Evolutionary conservation across 2,329 filamentous ascomycete species (phyloP), one percentile per base, ranked within the genome.

Genomic region (Xylariaceae sp.): DNA sequence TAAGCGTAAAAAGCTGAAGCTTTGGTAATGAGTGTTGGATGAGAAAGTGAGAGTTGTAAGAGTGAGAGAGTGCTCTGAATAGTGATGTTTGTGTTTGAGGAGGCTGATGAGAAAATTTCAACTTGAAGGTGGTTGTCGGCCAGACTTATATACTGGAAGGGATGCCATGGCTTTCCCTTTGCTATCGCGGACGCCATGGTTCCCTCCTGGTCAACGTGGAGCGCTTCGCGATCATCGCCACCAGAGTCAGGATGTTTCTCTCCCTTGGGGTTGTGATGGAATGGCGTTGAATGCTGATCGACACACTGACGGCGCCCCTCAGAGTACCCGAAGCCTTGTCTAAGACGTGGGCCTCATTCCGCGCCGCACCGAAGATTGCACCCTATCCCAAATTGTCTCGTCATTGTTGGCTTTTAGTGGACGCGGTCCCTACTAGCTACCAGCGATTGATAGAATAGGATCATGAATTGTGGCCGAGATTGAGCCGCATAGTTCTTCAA

Each of bases 41-140:
- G 38, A 35, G 33, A 47, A 36, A 32, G 30, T 38, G 15, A 26
- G 38, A 47, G 43, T 44, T 44, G 49, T 39, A 32, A 39, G 43
- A 45, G 49, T 46, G 42, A 49, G 38, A 26, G 22, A 13, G 33
- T 49, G 46, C 19, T 52, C 38, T 37, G 40, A 37, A 38, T 39
- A 37, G 39, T 41, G 41, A 38, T 49, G 48, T 38, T 52, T 41
- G 45, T 41, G 37, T 39, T 41, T 38, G 35, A 12, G 40, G 38
- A 46, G 51, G 50, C 37, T 51, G 50, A 19, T 32, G 50, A 50
- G 32, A 26, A 11, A 11, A 11, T 6, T 26, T 26, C 22, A 11
- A 26, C 22, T 26, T 26, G 22, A 26, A 11, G 22, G 22, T 26
- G 22, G 22, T 6, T 26, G 22, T 26, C 22, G 22, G 22, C 6